Evolutionary conservation across 1,284 basidiomycete species (phyloP), one percentile per base, ranked within the genome.

Genomic region (Ganoderma sp.): DNA sequence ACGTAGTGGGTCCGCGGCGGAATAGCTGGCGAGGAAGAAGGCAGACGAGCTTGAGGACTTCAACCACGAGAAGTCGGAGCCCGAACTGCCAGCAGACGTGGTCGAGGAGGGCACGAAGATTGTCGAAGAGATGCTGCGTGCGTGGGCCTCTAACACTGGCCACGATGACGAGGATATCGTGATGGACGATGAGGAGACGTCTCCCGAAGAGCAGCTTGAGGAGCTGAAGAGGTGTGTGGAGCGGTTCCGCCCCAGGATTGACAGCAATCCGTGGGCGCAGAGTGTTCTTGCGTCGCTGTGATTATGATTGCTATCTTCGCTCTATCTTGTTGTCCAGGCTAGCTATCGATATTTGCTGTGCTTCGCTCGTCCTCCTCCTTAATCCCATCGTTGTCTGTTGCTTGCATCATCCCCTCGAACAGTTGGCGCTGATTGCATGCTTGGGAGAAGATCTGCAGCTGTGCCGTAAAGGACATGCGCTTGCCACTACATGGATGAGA

Each of bases 31-130:
- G 5, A 95, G 95, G 80, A 87, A 92, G 59, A 99, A 99, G 78
- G 97, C 97, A 0, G 95, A 97, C 74, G 97, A 99, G 74, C 83
- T 99, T 39, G 98, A 99, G 81, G 96, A 98, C 76, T 97, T 97
- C 79, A 91, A 90, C 37, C 85, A 85, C 37, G 69, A 70, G 50
- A 67, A 58, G 61, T 17, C 45, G 32, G 83, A 85, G 32, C 77
- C 84, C 7, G 83, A 86, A 56, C 83, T 90, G 65, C 79, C 89
- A 17, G 80, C 88, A 43, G 86, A 89, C 19, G 86, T 91, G 62
- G 88, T 87, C 3, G 90, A 94, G 62, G 88, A 92, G 72, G 97
- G 97, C 1, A 90, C 96, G 9, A 82, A 85, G 65, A 85, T 97
- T 28, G 88, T 99, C 68, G 90, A 96, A 75, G 85, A 92, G 41